phyloP scores from a whole-genome alignment of 192 early-diverging fungal species.

The Coemansia sp. region DNA sequence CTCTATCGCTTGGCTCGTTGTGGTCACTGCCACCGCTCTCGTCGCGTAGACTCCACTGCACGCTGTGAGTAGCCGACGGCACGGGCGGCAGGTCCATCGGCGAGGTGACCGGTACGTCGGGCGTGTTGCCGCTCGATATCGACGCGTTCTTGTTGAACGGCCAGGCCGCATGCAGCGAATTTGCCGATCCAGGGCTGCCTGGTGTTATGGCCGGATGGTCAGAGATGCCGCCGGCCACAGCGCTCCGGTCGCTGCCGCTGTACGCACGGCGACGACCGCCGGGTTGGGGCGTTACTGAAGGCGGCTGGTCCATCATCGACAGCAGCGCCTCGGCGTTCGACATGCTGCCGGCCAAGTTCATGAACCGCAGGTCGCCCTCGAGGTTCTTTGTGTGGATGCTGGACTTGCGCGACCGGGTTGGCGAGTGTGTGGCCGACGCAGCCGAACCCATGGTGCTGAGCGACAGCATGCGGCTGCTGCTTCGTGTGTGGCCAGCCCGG shows the following conservation, averaged over 20 bases:
- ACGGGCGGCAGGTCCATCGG: not conserved
- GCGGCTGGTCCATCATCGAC: slow-evolving; percentile 20
- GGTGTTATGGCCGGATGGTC: not conserved
- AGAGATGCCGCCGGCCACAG: not conserved
- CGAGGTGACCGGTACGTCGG: not conserved
- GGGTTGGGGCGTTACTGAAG: too few relatives aligned
- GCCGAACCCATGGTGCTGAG: slow-evolving; percentile 18
- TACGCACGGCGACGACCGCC: slow-evolving; percentile 1
- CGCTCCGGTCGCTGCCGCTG: slow-evolving; percentile 5
- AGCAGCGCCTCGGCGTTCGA: slow-evolving; percentile 24
- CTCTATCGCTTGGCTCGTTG: not conserved
- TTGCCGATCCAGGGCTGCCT: slow-evolving; percentile 21
- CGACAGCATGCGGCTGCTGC: slow-evolving; percentile 6
- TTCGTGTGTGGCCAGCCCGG: not conserved
- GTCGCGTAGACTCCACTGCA: not conserved
- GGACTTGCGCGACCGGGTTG: slow-evolving; percentile 29
- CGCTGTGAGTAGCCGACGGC: not conserved
- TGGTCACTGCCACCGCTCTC: not conserved
- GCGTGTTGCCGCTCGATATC: not conserved
- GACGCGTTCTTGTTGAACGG: slow-evolving; percentile 36
- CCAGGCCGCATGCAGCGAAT: slow-evolving; percentile 31
- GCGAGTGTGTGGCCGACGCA: slow-evolving; percentile 7
- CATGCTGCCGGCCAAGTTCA: not conserved
- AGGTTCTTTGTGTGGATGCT: slow-evolving; percentile 28
- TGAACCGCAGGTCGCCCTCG: slow-evolving; percentile 35